Base-by-base conservation (phyloP, 1,284 basidiomycete genomes). In the Tylopilus sp. region DNA sequence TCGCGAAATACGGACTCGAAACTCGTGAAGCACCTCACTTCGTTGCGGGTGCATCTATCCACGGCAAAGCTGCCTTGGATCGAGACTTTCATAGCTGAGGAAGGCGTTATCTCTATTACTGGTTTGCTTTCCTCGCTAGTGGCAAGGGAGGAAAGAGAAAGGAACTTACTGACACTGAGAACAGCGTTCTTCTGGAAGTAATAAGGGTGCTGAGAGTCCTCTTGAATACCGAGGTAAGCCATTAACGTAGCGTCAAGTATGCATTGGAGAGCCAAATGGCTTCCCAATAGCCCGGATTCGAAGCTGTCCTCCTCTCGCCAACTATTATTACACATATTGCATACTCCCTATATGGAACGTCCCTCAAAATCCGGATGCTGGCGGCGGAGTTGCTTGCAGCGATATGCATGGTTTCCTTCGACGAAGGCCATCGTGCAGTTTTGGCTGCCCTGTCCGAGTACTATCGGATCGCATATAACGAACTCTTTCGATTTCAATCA, bases 31-130 rank as follows among this genome's bases (percentile, higher is more conserved):
- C 90, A 94, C 70, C 82, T 97, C 2, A 92, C 96, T 53, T 90
- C 91, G 2, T 81, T 98, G n/a, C 89, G 95, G 4, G 92, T 96
- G 0, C 92, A 95, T 72, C 82, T 97, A 1, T 94, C 95, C 6
- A 96, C 95, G 0, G 93, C 92, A 0, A 91, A 91, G 64, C 70
- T 96, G 22, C 81, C 84, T 1, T 97, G 95, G 90, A 90, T 96
- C 55, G 84, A 91, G 68, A 88, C 90, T 51, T 97, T 97, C 72
- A 83, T 96, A 2, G 79, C 82, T 1, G 87, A 88, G 69, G 84
- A 87, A 51, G 96, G 96, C 0, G 81, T 97, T 63, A 87, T 89
- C 56, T 85, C 82, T 1, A 77, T 96, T 4, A 87, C 86, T 24
- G 78, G 75, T 13, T 71, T 93, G 18, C 80, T 96, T 29, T 82